Base-by-base conservation (phyloP, 2,329 filamentous ascomycete genomes). In the Calonectria pseudoturangicola region DNA sequence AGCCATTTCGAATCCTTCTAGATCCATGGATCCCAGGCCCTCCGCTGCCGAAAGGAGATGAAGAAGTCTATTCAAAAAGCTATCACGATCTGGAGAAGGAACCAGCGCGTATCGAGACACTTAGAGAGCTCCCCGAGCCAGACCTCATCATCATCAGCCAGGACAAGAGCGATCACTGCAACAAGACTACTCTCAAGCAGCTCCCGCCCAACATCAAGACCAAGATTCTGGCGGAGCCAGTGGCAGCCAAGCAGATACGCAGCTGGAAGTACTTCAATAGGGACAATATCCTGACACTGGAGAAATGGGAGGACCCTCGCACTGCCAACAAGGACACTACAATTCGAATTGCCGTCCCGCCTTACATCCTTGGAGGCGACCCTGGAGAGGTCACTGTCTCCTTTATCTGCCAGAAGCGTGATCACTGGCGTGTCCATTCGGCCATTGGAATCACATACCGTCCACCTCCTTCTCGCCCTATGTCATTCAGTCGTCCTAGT, bases 401-500 rank as follows among this genome's bases (percentile, higher is more conserved):
- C 1, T 92, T 91, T 81, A 88, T 95, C 36, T 85, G 89, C 0
- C 90, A 92, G 66, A 91, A 89, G 78, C 83, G 86, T 60, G 92
- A 94, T 77, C 77, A 92, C 4, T 90, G 89, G 9, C 89, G 89
- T 3, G 79, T 93, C 0, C 92, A 94, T 79, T 90, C 90, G 70
- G 93, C 92, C 13, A 88, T 95, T 74, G 93, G 91, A 16, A 93
- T 95, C 76, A 95, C 93, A 1, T 95, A 95, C 80, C 89, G 89
- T 21, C 89, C 92, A 25, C 91, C 92, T 0, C 77, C 83, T 13
- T 81, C 79, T 2, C 72, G 72, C 15, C 74, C 72, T 2, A 75
- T 73, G 41, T 56, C 72, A 16, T 78, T 79, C 36, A 65, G 68
- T 9, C 76, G 76, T 2, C 73, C 74, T 2, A 33, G 66, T 30